These are phyloP conservation scores for Amanita thiersii DNA, from an alignment of 768 basidiomycete genomes.

Conservation along the genomic window DNA sequence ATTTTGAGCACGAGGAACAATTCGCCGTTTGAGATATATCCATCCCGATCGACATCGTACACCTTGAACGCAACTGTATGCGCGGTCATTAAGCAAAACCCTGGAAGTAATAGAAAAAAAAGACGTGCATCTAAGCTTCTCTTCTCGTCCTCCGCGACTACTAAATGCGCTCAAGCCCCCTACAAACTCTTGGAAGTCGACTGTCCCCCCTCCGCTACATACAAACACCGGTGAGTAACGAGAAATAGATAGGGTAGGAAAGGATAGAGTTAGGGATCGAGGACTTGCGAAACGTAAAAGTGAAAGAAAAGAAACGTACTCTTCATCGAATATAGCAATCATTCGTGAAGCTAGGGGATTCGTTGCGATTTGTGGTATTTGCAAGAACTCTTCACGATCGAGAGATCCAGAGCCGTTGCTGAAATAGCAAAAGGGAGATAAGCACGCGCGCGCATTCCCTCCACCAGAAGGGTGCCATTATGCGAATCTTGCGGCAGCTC, in stretches of 20 bases:
- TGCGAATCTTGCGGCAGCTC: too few species aligned
- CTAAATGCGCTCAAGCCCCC: conserved; percentile 97
- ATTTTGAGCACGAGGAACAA: conserved; percentile 98
- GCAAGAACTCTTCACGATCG: conserved; percentile 96
- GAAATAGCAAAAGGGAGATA: not conserved
- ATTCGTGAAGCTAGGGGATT: conserved; percentile 95
- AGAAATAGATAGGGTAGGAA: conserved; percentile 5
- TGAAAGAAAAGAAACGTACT: conserved; percentile 49
- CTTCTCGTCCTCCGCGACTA: conserved; percentile 92
- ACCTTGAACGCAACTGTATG: conserved; percentile 97
- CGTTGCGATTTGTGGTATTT: conserved; percentile 97
- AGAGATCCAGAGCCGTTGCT: conserved; percentile 97
- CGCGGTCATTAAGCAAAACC: not conserved
- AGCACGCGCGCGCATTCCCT: too few species aligned
- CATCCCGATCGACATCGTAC: conserved; percentile 97
- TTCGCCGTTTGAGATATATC: conserved; percentile 97
- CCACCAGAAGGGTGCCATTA: too few species aligned
- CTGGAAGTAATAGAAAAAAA: conserved; percentile 9
- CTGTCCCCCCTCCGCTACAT: conserved; percentile 89
- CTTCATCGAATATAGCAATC: conserved; percentile 99
- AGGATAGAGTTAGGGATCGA: too few species aligned
- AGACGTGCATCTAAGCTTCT: conserved; percentile 86
- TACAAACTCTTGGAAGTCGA: conserved; percentile 99
- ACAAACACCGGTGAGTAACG: too few species aligned
- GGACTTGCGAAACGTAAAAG: not conserved